Evolutionary conservation across 1,284 basidiomycete genomes (phyloP).

Genomic region (Melampsora occidentalis): DNA sequence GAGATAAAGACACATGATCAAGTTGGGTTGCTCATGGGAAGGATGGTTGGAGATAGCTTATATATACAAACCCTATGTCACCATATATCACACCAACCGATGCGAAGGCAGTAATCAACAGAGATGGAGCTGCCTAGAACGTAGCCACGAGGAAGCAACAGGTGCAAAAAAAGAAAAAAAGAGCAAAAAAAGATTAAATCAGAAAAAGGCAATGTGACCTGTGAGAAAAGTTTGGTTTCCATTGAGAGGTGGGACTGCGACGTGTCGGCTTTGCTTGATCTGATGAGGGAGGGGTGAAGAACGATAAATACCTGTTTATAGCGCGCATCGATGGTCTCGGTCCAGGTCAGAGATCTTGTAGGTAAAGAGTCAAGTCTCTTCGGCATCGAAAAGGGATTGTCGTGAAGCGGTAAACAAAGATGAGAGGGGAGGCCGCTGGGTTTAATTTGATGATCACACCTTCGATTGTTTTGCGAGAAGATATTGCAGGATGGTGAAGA

Average conservation of each 20-base stretch:
- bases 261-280: not conserved
- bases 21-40: not conserved
- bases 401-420: too few species aligned
- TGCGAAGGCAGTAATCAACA: constrained; percentile 32
- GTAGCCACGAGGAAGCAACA: not conserved
- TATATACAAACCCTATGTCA: constrained; percentile 36
- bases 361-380: too few species aligned
- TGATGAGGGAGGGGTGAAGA: not conserved
- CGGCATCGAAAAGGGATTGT: too few species aligned
- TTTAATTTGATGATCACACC: too few species aligned
- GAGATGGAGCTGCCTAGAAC: constrained; percentile 19
- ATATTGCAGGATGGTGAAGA: too few species aligned
- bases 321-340: constrained; percentile 31
- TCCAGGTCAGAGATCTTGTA: constrained; percentile 10
- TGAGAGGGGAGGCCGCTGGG: too few species aligned
- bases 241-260: not conserved
- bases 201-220: too few species aligned
- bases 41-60: not conserved
- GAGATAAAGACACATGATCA: not conserved
- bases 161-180: not conserved
- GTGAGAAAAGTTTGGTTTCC: not conserved
- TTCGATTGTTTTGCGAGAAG: too few species aligned
- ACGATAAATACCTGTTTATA: constrained; percentile 37
- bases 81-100: constrained; percentile 42
- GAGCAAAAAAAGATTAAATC: not conserved